Evolutionary conservation across 1,139 yeast species (phyloP).

Genomic region (Diutina scorzettiae): DNA sequence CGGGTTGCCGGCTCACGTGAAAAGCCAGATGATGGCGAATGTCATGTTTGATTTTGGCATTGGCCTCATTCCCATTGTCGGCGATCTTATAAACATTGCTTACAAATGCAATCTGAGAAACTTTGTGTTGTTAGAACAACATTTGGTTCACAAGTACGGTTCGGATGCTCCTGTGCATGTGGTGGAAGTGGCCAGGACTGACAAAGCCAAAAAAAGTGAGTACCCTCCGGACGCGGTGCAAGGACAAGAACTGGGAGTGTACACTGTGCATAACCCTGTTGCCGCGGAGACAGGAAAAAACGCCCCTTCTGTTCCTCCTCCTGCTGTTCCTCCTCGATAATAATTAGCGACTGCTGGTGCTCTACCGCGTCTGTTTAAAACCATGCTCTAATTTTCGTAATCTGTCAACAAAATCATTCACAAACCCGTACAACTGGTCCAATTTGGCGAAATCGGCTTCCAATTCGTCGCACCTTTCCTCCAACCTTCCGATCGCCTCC

Average conservation of each 20-base stretch:
- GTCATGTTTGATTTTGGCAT: constrained; percentile 52
- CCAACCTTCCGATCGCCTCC: constrained; percentile 25
- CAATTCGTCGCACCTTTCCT: constrained; percentile 40
- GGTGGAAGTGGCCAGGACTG: background rate
- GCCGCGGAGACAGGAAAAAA: no score
- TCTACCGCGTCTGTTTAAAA: background rate
- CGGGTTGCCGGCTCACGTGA: constrained; percentile 43
- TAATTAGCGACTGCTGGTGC: no score
- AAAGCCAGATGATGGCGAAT: constrained; percentile 46
- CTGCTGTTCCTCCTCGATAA: no score
- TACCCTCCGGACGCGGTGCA: background rate
- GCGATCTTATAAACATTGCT: constrained; percentile 53
- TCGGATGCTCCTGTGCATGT: background rate
- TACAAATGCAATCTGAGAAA: constrained; percentile 72
- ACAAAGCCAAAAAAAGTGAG: background rate
- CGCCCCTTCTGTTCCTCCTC: no score
- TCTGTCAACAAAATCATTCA: constrained; percentile 25
- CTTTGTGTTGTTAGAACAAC: constrained; percentile 48
- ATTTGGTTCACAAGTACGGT: constrained; percentile 33
- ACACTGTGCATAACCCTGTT: background rate
- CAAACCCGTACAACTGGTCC: constrained; percentile 48
- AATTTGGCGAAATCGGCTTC: constrained; percentile 56
- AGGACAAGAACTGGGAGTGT: background rate
- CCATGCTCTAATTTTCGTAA: constrained; percentile 10
- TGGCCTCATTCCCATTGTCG: constrained; percentile 65